Percentiles rank a stretch among this genome's conserved stretches.
Evolutionary conservation across 2,329 filamentous ascomycete species (phyloP).

Genomic region (Davidsoniella eucalypti): DNA sequence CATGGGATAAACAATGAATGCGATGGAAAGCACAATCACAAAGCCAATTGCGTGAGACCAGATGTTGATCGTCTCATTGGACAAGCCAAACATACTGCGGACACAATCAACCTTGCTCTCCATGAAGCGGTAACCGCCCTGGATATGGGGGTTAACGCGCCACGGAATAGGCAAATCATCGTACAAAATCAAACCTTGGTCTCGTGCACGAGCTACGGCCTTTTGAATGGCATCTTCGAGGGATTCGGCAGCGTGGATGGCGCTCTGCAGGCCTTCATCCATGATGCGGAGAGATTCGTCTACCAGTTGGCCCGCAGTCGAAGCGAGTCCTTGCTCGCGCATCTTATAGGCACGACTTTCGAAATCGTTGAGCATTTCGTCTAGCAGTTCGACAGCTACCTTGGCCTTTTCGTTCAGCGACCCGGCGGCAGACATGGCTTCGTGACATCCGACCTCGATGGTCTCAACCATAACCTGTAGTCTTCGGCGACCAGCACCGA

Average conservation of each 20-base stretch:
- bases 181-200: slow-evolving; percentile 73
- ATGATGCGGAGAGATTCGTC: slow-evolving; percentile 66
- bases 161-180: slow-evolving; percentile 82
- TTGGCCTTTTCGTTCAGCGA: slow-evolving; percentile 84
- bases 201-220: slow-evolving; percentile 57
- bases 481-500: slow-evolving; percentile 70
- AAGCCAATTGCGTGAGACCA: slow-evolving; percentile 90
- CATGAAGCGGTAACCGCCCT: slow-evolving; percentile 80
- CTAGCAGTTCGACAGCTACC: slow-evolving; percentile 72
- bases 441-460: slow-evolving; percentile 72
- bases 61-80: slow-evolving; percentile 93
- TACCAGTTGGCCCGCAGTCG: slow-evolving; percentile 52
- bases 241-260: slow-evolving; percentile 64
- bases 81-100: slow-evolving; percentile 64
- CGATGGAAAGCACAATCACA: slow-evolving; percentile 71
- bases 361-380: slow-evolving; percentile 70
- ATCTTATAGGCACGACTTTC: slow-evolving; percentile 69
- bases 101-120: slow-evolving; percentile 84
- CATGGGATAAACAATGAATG: slow-evolving; percentile 90
- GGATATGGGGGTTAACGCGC: slow-evolving; percentile 89
- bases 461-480: slow-evolving; percentile 86
- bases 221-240: slow-evolving; percentile 72
- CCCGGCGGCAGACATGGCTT: slow-evolving; percentile 67
- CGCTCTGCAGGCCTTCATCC: slow-evolving; percentile 66
- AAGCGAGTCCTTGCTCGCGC: slow-evolving; percentile 56